Conservation (phyloP, 2,329 filamentous ascomycete species). For the Aspergillus pseudoviridinutans region DNA sequence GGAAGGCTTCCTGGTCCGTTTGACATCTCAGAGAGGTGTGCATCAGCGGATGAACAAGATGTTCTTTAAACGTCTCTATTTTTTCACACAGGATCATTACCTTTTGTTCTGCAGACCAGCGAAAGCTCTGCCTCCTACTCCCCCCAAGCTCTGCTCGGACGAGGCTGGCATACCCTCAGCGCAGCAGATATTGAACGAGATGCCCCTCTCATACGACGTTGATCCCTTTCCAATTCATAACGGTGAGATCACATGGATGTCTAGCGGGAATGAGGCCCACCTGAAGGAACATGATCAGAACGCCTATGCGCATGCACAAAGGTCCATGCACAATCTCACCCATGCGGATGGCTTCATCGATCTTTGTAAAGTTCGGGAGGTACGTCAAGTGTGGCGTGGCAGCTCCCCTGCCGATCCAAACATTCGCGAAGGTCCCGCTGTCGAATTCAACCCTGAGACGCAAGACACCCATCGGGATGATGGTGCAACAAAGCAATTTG, state of each 20-base stretch:
- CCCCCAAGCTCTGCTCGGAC: slow-evolving; percentile 49
- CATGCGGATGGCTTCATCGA: slow-evolving; percentile 63
- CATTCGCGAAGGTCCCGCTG: slow-evolving; percentile 50
- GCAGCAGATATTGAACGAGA: slow-evolving; percentile 52
- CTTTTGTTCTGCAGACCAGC: slow-evolving; percentile 60
- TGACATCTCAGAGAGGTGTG: slow-evolving; percentile 60
- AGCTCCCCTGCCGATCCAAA: slow-evolving; percentile 51
- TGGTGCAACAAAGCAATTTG: slow-evolving; percentile 50
- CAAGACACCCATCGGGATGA: slow-evolving; percentile 48
- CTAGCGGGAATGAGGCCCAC: slow-evolving; percentile 43
- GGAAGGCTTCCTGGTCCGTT: slow-evolving; percentile 62
- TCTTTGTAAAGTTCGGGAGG: slow-evolving; percentile 53
- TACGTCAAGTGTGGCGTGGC: slow-evolving; percentile 54
- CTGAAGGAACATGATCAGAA: slow-evolving; percentile 53
- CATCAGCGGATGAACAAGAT: slow-evolving; percentile 56
- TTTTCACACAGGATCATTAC: slow-evolving; percentile 60
- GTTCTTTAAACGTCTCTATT: slow-evolving; percentile 64
- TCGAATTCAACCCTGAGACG: slow-evolving; percentile 52
- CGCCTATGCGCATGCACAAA: slow-evolving; percentile 56
- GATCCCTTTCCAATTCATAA: slow-evolving; percentile 57
- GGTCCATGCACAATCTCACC: slow-evolving; percentile 56
- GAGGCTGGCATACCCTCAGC: slow-evolving; percentile 50
- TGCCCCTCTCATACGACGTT: slow-evolving; percentile 59
- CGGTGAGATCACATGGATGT: slow-evolving; percentile 55
- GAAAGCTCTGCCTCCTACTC: slow-evolving; percentile 56